Conservation (phyloP, 768 basidiomycete species). For the Hortiboletus campestris region DNA sequence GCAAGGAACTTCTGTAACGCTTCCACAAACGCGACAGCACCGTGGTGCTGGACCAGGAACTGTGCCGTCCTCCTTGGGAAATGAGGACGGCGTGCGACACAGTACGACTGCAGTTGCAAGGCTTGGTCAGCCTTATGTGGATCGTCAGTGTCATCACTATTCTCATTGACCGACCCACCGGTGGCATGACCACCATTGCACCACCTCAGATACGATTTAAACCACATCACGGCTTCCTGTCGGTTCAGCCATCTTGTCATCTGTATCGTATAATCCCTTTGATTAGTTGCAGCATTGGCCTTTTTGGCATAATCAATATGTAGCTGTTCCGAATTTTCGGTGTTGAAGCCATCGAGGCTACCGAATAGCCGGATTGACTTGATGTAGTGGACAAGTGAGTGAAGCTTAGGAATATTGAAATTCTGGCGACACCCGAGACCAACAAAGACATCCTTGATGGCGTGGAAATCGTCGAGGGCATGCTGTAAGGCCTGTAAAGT, state of each 20-base stretch:
- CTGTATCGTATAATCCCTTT: neutral
- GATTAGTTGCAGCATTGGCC: neutral
- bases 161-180: neutral
- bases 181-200: neutral
- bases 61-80: neutral
- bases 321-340: too few species aligned
- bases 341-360: neutral
- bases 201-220: neutral
- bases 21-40: neutral
- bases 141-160: neutral
- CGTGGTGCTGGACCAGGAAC: neutral
- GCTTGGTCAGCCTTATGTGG: too few species aligned
- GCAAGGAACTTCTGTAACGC: neutral
- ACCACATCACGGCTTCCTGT: neutral
- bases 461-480: neutral
- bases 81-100: neutral
- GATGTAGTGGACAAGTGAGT: neutral
- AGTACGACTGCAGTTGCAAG: neutral
- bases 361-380: neutral
- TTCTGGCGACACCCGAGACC: neutral
- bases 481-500: neutral
- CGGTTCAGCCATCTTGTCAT: neutral
- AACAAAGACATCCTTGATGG: neutral
- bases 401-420: neutral
- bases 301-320: too few species aligned